Base-by-base conservation (phyloP, 306 rosid species). In the Coriaria nepalensis region DNA sequence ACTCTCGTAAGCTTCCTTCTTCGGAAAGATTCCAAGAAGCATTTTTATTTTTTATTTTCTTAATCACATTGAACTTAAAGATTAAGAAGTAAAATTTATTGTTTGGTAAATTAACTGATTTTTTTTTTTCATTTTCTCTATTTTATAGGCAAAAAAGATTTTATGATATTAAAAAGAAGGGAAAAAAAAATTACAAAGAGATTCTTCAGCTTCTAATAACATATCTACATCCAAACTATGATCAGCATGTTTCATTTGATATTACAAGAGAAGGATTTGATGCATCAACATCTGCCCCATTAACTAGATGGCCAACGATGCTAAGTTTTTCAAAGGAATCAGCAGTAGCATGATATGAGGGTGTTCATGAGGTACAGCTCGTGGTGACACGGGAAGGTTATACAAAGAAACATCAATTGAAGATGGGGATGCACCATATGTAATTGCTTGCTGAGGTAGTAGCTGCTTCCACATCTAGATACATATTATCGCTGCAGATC, bases 311-410 rank as follows among this genome's bases (percentile, higher is more conserved):
- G 4, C 12, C 43, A 9, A 11, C 10, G 52, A 35, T 51, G n/a
- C 39, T 13, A 6, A 8, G 14, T 7, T 41, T 63, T 52, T 47
- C 56, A 40, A 41, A 15, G 43, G 45, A 44, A 65, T 50, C 55
- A 6, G 5, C 46, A 46, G 56, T 44, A 15, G 60, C 59, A 53
- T 40, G 49, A 40, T 40, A 59, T 10, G 65, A 58, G 35, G 45
- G 39, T 10, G 15, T n/a, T n/a, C 46, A 40, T 54, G 51, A 40
- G 57, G 37, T 32, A 49, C 59, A 8, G 40, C 60, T 41, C 60
- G 56, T 11, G 68, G 41, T 5, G 68, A 66, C 13, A 47, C 52
- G 8, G 66, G 59, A 48, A 59, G 66, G 35, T 53, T 53, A 12
- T 11, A 32, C 35, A 52, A 40, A 34, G 65, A 58, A 33, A 34